Conservation (phyloP, 2,329 filamentous ascomycete species). For the Aspergillus pseudoglaucus region DNA sequence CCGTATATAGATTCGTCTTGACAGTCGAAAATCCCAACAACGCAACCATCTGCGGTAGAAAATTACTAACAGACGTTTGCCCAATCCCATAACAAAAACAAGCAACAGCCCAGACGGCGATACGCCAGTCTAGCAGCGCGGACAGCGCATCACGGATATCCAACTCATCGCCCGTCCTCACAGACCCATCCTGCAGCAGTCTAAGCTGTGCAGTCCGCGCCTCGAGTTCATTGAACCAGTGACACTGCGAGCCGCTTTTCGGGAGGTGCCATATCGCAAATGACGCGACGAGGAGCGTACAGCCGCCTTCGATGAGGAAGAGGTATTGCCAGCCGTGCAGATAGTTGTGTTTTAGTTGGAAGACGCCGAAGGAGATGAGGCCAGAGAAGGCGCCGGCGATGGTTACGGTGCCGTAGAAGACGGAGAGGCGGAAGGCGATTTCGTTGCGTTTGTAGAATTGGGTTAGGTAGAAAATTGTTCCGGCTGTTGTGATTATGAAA, state of each 20-base stretch:
- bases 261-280: slow-evolving; percentile 2
- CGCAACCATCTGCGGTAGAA: slow-evolving; percentile 4
- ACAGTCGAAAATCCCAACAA: slow-evolving; percentile 13
- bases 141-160: background rate
- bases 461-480: slow-evolving; percentile 12
- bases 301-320: slow-evolving; percentile 18
- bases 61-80: slow-evolving; percentile 3
- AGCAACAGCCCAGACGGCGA: slow-evolving; percentile 12
- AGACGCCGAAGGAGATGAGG: slow-evolving; percentile 18
- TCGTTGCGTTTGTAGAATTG: slow-evolving; percentile 10
- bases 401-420: slow-evolving; percentile 2
- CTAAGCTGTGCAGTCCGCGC: slow-evolving; percentile 1
- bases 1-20: slow-evolving; percentile 15
- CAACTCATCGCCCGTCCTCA: slow-evolving; percentile 1
- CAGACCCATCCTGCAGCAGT: slow-evolving; percentile 4
- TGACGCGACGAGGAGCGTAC: slow-evolving; percentile 11
- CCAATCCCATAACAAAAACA: slow-evolving; percentile 5
- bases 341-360: slow-evolving; percentile 11
- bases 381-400: slow-evolving; percentile 15
- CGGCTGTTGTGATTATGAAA: background rate
- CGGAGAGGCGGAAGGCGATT: slow-evolving; percentile 4
- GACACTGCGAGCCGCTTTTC: slow-evolving; percentile 1
- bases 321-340: slow-evolving; percentile 16
- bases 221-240: slow-evolving; percentile 3
- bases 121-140: slow-evolving; percentile 1